Base-by-base conservation (phyloP, 495 filamentous ascomycete species). In the Entonaema liquescens region DNA sequence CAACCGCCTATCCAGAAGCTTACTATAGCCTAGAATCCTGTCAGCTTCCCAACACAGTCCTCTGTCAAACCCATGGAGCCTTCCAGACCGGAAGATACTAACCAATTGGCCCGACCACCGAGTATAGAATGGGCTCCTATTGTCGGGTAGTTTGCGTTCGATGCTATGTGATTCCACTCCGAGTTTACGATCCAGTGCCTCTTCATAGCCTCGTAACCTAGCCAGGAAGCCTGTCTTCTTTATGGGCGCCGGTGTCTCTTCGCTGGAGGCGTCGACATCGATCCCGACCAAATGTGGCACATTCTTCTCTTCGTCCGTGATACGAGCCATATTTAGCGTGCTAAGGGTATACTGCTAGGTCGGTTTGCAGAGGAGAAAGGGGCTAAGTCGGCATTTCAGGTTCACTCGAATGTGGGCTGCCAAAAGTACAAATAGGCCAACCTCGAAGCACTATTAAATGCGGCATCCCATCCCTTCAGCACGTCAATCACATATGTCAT, bases 81-180 rank as follows among this genome's bases (percentile, higher is more conserved):
- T 31, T 3, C 21, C 35, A 15, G 33, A 19, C 3, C 9, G 1
- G 31, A 77, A 70, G 36, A 66, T 57, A 73, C 78, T 78, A 29
- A 80, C 77, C 50, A 77, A 59, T 57, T 79, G 77, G 36, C 75
- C 74, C 31, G 59, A 52, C 71, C 71, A 75, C 28, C 62, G 53
- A 29, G 74, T 74, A 55, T 77, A 82, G 17, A 79, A 74, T 1
- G 76, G 79, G 38, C 74, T 73, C 58, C 76, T 78, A 53, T 84
- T 78, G 54, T 85, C 83, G n/a, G 85, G 83, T 7, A 78, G 77
- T 56, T 84, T 84, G 26, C 86, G 83, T 59, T 83, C 79, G 40
- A 86, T 78, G 74, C 83, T 83, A 47, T 85, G 79, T 1, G 82
- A 80, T 72, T 89, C 86, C 61, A 87, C 79, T 15, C 85, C 85